A percentile compares a stretch with the other conserved stretches of the same genome.
Evolutionary conservation across 176 grass and related monocot genomes (phyloP).

Genomic region (Lolium multiflorum): DNA sequence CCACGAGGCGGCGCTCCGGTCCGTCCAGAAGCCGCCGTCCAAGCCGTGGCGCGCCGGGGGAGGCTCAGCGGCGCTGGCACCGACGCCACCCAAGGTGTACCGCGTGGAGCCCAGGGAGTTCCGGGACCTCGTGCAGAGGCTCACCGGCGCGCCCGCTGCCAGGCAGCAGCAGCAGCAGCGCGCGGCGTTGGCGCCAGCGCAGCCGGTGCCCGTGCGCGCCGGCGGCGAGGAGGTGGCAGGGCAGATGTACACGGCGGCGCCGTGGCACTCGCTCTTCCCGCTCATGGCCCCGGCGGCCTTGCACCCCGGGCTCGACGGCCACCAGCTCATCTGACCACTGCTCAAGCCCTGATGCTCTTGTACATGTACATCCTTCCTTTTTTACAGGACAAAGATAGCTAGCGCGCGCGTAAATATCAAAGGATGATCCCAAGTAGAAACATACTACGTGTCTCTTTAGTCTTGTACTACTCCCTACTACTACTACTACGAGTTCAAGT

Average conservation of each 20-base stretch:
- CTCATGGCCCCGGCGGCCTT: not conserved
- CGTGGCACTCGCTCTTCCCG: not conserved
- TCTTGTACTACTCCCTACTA: no score
- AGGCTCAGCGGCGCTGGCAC: not conserved
- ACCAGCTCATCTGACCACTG: not conserved
- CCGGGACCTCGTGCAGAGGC: constrained; percentile 59
- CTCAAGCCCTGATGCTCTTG: not conserved
- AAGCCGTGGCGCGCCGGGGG: constrained; percentile 30
- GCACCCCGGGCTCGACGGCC: not conserved
- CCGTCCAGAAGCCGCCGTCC: constrained; percentile 50
- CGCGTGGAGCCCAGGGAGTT: constrained; percentile 60
- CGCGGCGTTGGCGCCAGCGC: not conserved
- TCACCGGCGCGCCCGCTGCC: constrained; percentile 42
- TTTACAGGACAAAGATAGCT: not conserved
- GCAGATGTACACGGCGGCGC: not conserved
- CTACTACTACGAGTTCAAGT: no score
- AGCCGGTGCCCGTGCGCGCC: constrained; percentile 28
- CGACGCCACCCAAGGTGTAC: constrained; percentile 57
- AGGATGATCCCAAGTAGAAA: no score
- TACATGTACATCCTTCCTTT: not conserved
- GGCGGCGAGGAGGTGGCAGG: not conserved
- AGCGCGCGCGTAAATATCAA: no score
- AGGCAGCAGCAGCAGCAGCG: not conserved
- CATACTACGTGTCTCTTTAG: no score
- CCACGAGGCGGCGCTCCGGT: constrained; percentile 28